phyloP scores from a whole-genome alignment of 163 green algal genomes.

The Chlamydomonas reinhardtii region DNA sequence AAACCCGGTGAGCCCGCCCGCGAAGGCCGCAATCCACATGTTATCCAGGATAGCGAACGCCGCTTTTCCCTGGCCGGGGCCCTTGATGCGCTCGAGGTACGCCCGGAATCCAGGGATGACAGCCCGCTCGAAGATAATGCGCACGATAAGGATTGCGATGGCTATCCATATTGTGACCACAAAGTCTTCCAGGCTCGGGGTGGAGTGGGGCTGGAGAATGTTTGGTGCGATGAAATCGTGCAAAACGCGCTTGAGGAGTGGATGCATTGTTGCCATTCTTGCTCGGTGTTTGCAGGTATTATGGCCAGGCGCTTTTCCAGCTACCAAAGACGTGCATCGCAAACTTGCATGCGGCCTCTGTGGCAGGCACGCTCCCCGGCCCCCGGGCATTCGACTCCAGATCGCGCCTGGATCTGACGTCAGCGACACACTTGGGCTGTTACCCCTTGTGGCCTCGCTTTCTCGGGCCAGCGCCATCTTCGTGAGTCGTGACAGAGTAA shows the following conservation, averaged over 20 bases:
- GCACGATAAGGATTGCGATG: not conserved
- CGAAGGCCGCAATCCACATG: conserved; percentile 13
- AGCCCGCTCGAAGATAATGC: not conserved
- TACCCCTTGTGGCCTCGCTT: no score
- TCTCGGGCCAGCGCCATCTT: no score
- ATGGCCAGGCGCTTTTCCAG: no score
- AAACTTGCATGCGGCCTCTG: no score
- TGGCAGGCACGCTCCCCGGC: no score
- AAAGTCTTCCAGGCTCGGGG: conserved; percentile 16
- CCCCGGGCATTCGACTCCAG: no score
- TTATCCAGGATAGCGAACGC: conserved; percentile 23
- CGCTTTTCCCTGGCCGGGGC: conserved; percentile 15
- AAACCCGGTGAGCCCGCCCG: conserved; percentile 5
- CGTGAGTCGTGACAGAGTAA: no score
- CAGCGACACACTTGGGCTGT: no score
- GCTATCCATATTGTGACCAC: conserved; percentile 21
- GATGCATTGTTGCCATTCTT: not conserved
- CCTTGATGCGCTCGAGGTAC: conserved; percentile 28
- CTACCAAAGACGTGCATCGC: no score
- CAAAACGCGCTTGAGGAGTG: not conserved
- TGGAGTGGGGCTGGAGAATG: not conserved
- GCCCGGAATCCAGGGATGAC: conserved; percentile 2
- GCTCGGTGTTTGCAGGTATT: no score
- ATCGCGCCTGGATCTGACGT: no score
- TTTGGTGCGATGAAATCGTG: conserved; percentile 14